A percentile compares a stretch with the other conserved stretches of the same genome.
Evolutionary conservation across 2,329 filamentous ascomycete genomes (phyloP).

Genomic region (Colletotrichum ledebouriae): DNA sequence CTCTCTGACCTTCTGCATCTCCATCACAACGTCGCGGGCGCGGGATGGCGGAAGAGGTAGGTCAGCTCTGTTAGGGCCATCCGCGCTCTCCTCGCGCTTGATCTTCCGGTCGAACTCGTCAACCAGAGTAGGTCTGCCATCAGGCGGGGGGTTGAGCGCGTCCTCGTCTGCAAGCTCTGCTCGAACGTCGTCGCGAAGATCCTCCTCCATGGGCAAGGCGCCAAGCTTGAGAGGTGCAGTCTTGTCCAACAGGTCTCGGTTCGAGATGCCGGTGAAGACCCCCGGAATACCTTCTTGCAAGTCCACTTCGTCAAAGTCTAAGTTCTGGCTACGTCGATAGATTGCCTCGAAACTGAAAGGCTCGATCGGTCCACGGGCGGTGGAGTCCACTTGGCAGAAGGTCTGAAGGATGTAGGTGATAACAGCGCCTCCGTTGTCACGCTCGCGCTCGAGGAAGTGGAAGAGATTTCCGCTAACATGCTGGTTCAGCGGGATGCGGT

Average conservation of each 20-base stretch:
- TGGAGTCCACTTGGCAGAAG: slow-evolving; percentile 70
- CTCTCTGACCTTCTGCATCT: slow-evolving; percentile 94
- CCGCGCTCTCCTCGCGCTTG: slow-evolving; percentile 90
- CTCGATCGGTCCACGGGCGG: slow-evolving; percentile 72
- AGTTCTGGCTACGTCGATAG: slow-evolving; percentile 68
- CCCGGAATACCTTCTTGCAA: slow-evolving; percentile 75
- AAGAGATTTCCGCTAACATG: slow-evolving; percentile 86
- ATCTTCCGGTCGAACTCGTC: slow-evolving; percentile 90
- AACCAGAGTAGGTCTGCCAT: slow-evolving; percentile 80
- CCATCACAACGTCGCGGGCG: slow-evolving; percentile 90
- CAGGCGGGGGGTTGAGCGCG: slow-evolving; percentile 76
- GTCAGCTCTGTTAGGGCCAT: slow-evolving; percentile 82
- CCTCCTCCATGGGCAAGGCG: slow-evolving; percentile 84
- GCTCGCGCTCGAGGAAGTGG: slow-evolving; percentile 89
- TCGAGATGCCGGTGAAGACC: slow-evolving; percentile 71
- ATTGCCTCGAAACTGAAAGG: slow-evolving; percentile 74
- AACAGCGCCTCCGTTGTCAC: slow-evolving; percentile 82
- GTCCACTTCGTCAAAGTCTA: slow-evolving; percentile 74
- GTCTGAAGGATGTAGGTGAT: slow-evolving; percentile 80
- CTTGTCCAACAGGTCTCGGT: slow-evolving; percentile 71
- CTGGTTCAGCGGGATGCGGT: slow-evolving; percentile 89
- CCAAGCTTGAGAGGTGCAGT: slow-evolving; percentile 78
- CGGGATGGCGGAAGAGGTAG: slow-evolving; percentile 90
- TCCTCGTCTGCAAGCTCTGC: slow-evolving; percentile 91
- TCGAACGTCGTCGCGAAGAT: slow-evolving; percentile 86